These are phyloP conservation scores for Aspergillus sp. DNA, from an alignment of 2,329 filamentous ascomycete genomes.

Conservation along the genomic window DNA sequence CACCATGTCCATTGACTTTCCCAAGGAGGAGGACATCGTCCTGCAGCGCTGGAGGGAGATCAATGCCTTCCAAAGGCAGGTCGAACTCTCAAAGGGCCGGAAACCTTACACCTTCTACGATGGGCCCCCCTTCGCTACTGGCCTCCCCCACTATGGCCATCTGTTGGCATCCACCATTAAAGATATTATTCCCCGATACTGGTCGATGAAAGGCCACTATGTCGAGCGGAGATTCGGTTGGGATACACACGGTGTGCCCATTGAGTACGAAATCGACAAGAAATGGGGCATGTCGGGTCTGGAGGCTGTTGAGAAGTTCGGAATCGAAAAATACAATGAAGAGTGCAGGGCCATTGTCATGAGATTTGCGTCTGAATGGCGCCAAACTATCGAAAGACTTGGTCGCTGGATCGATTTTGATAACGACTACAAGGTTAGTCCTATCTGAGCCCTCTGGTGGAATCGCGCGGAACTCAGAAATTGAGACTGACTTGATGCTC, in stretches of 20 bases:
- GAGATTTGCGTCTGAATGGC: conserved; percentile 85
- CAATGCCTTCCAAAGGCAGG: conserved; percentile 83
- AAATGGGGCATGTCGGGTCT: conserved; percentile 85
- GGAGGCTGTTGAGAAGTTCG: conserved; percentile 81
- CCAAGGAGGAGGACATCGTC: conserved; percentile 82
- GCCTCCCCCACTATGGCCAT: conserved; percentile 70
- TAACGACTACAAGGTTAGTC: conserved; percentile 81
- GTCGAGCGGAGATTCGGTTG: conserved; percentile 92
- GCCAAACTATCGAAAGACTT: conserved; percentile 79
- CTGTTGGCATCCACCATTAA: conserved; percentile 92
- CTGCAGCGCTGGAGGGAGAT: conserved; percentile 88
- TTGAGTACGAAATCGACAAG: conserved; percentile 98
- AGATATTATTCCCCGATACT: conserved; percentile 93
- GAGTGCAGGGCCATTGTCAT: conserved; percentile 93
- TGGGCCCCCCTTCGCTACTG: conserved; percentile 76
- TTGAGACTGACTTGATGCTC: conserved; percentile 6
- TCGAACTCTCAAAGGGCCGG: conserved; percentile 79
- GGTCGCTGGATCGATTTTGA: conserved; percentile 98
- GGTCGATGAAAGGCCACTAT: conserved; percentile 94
- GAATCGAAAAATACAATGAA: conserved; percentile 84
- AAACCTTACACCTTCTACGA: conserved; percentile 94
- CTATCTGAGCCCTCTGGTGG: neutral
- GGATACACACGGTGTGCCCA: conserved; percentile 92
- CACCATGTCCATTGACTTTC: conserved; percentile 84
- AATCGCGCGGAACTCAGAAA: neutral